phyloP scores from a whole-genome alignment of 306 rosid genomes.

The Vicia faba region DNA sequence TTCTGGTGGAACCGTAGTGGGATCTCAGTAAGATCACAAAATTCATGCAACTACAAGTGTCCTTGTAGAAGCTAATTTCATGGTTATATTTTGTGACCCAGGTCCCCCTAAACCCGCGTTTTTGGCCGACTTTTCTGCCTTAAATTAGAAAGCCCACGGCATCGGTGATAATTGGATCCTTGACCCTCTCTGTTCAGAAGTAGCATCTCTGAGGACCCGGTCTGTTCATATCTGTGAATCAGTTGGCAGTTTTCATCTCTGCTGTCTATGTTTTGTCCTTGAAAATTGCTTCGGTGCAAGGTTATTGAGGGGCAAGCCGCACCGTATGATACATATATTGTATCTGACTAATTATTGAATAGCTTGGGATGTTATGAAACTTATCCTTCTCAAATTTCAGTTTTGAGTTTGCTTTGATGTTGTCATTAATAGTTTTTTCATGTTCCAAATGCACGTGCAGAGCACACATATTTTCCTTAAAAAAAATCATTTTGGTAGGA shows the following conservation, averaged over 20 bases:
- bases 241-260: not conserved
- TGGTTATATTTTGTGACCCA: not conserved
- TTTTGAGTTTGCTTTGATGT: not conserved
- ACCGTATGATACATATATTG: not conserved
- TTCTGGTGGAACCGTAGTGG: not conserved
- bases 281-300: not conserved
- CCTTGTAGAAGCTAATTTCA: not conserved
- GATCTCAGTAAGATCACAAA: not conserved
- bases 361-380: not conserved
- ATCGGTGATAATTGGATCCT: not conserved
- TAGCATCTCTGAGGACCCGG: not conserved
- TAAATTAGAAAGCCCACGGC: not conserved
- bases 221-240: not conserved
- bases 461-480: not conserved
- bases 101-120: not conserved
- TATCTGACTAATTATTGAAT: not conserved
- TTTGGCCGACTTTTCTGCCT: not conserved
- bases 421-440: not conserved
- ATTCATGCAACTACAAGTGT: not conserved
- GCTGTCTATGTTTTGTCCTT: not conserved
- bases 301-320: not conserved
- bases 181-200: not conserved
- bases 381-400: not conserved
- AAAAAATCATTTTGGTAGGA: not conserved
- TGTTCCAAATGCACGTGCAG: not conserved